These are phyloP conservation scores for Tephrocybe sp. DNA, from an alignment of 768 basidiomycete genomes.

Conservation along the genomic window DNA sequence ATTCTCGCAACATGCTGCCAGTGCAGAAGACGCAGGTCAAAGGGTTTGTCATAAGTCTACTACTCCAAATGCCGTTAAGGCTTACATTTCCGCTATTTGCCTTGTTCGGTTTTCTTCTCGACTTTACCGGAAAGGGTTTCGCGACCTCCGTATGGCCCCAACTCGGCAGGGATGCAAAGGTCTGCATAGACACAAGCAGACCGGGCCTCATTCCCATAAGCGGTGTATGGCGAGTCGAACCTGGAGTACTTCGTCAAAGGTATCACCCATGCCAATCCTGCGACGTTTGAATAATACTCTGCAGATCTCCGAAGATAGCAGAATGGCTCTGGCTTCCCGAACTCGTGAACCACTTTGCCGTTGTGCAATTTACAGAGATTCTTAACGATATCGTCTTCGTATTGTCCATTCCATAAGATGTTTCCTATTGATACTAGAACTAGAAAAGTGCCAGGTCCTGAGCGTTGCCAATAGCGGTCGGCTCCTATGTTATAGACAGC, in stretches of 20 bases:
- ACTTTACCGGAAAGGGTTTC: background rate
- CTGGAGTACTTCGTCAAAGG: background rate
- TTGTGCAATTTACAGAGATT: background rate
- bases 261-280: constrained; percentile 4
- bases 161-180: constrained; percentile 2
- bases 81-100: too few relatives aligned
- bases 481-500: background rate
- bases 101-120: too few relatives aligned
- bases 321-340: background rate
- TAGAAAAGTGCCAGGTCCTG: too few relatives aligned
- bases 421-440: background rate
- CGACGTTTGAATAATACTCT: background rate
- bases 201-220: constrained; percentile 7
- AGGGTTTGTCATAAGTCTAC: too few relatives aligned
- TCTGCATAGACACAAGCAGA: constrained; percentile 2
- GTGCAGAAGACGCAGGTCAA: too few relatives aligned
- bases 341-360: background rate
- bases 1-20: too few relatives aligned
- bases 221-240: background rate
- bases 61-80: too few relatives aligned
- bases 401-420: background rate
- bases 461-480: too few relatives aligned
- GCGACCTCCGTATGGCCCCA: background rate
- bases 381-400: background rate
- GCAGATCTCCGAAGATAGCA: background rate